These are phyloP conservation scores for Cotoneaster glaucophyllus DNA, from an alignment of 306 rosid species.

Conservation along the genomic window DNA sequence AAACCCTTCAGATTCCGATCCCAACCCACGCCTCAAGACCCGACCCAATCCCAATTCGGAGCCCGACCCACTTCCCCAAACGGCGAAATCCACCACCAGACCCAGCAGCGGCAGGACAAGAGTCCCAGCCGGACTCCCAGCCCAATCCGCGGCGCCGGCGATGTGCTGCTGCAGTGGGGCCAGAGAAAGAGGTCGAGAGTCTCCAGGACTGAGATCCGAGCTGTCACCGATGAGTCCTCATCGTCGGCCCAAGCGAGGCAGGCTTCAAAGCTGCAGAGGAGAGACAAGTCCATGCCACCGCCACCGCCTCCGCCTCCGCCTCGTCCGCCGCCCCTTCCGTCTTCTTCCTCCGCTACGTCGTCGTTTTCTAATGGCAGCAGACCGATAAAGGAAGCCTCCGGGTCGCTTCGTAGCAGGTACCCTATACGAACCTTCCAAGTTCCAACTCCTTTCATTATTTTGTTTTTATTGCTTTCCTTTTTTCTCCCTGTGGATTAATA, in stretches of 20 bases:
- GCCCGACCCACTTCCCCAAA: constrained; percentile 11
- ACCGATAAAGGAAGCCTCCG: constrained; percentile 37
- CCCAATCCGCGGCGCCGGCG: constrained; percentile 35
- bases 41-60: constrained; percentile 9
- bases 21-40: constrained; percentile 22
- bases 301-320: too few relatives aligned
- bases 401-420: constrained; percentile 40
- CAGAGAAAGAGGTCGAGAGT: constrained; percentile 54
- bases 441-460: background rate
- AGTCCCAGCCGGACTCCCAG: constrained; percentile 34
- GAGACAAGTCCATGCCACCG: constrained; percentile 31
- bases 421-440: background rate
- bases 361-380: constrained; percentile 28
- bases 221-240: constrained; percentile 40
- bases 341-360: constrained; percentile 19
- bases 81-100: constrained; percentile 11
- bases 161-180: constrained; percentile 61
- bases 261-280: constrained; percentile 30
- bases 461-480: background rate
- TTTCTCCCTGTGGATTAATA: background rate
- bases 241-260: constrained; percentile 33
- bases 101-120: constrained; percentile 13
- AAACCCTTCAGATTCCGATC: constrained; percentile 45
- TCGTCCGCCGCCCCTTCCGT: constrained; percentile 26
- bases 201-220: constrained; percentile 45